Base-by-base conservation (phyloP, 495 filamentous ascomycete species). In the Neurospora tetrasperma region DNA sequence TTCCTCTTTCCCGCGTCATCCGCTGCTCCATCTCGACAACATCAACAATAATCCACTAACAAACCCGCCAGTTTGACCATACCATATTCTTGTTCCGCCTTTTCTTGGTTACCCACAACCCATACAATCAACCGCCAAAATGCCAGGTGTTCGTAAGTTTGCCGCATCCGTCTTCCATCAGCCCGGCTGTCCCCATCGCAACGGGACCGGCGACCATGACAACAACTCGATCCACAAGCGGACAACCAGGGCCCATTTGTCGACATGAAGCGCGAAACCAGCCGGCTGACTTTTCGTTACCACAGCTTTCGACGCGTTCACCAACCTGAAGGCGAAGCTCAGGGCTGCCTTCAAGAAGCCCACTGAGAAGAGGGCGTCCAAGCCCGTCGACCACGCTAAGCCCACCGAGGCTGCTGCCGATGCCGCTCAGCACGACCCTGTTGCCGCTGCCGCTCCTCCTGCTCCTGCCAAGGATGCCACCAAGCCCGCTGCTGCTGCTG, bases 341-440 rank as follows among this genome's bases (percentile, higher is more conserved):
- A 81, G 80, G 79, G 76, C 75, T 43, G 76, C 76, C 72, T 82
- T 82, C 77, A 80, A 77, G 75, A 79, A 73, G 74, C 77, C 73
- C 70, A 39, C 9, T 62, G 75, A 76, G 41, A 76, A 76, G 75
- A 76, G 73, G 74, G 42, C 72, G 6, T 31, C 59, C 41, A 71
- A 69, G 69, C 39, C 72, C 38, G 72, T 72, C 39, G 73, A 71
- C 40, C 20, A 59, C 43, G 72, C 72, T 70, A 70, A 77, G 73
- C 38, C 73, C 5, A 72, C 71, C 59, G 69, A 71, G 43, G 12
- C 54, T 11, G 66, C 70, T 69, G 71, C 73, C 40, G 62, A 69
- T 38, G 66, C 73, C 20, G 71, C 70, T 23, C 42, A 71, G 43
- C 38, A 46, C 42, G 39, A 70, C 69, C 23, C 73, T 16, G 40